These are phyloP conservation scores for Backusella parvicylindrica DNA, from an alignment of 192 early-diverging fungal genomes.

Conservation along the genomic window DNA sequence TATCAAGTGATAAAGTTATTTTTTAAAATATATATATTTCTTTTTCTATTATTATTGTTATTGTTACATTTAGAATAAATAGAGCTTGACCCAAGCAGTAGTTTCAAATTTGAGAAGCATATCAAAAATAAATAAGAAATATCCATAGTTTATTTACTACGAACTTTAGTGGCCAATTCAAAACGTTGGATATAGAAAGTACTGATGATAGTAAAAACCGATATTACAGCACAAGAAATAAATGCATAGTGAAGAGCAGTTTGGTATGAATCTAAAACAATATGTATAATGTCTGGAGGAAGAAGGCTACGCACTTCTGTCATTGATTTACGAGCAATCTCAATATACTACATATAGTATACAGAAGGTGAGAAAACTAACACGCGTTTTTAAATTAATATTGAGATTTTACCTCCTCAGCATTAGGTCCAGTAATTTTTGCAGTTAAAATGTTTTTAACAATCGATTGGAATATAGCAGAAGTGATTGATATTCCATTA, in stretches of 20 bases:
- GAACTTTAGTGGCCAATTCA: slow-evolving; percentile 18
- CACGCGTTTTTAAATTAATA: neutral
- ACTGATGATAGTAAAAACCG: slow-evolving; percentile 8
- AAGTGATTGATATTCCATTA: slow-evolving; percentile 46
- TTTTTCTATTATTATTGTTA: neutral
- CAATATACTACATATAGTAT: slow-evolving; percentile 19
- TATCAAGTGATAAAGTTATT: too few relatives aligned
- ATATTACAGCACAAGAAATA: slow-evolving; percentile 5
- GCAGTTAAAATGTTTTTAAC: slow-evolving; percentile 7
- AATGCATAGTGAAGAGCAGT: slow-evolving; percentile 15
- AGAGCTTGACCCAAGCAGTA: neutral
- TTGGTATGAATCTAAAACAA: slow-evolving; percentile 22
- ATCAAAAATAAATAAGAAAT: neutral
- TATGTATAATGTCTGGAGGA: slow-evolving; percentile 17
- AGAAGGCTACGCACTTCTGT: slow-evolving; percentile 21
- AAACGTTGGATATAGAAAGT: slow-evolving; percentile 18
- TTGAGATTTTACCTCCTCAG: slow-evolving; percentile 6
- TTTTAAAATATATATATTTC: too few relatives aligned
- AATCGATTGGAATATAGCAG: slow-evolving; percentile 35
- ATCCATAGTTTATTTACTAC: neutral
- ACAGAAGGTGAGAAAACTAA: neutral
- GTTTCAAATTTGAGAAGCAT: neutral
- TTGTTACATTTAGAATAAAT: neutral
- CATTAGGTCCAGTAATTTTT: slow-evolving; percentile 5
- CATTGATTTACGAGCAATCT: slow-evolving; percentile 32